A percentile compares a stretch with the other conserved stretches of the same genome.
phyloP scores from a whole-genome alignment of 2,329 filamentous ascomycete species.

The Blastomyces emzantsi region DNA sequence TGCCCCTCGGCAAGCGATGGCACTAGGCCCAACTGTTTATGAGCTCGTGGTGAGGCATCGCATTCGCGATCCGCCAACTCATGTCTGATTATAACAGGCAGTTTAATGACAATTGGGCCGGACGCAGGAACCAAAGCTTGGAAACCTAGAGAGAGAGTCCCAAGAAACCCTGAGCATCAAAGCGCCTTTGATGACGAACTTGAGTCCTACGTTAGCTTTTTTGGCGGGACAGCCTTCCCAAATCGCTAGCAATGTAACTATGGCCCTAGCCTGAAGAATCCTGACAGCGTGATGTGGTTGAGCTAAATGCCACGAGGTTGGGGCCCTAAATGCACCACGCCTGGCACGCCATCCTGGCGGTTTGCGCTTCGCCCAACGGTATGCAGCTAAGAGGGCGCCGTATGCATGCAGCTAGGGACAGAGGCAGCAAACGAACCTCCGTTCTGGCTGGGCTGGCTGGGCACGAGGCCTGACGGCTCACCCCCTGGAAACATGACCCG shows the following conservation, averaged over 20 bases:
- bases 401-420: background rate
- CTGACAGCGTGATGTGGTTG: background rate
- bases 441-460: background rate
- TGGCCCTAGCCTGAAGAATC: background rate
- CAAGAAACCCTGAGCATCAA: background rate
- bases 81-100: background rate
- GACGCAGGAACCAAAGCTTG: slow-evolving; percentile 1
- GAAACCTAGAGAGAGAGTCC: background rate
- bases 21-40: background rate
- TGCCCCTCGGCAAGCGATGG: background rate
- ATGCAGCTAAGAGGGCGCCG: background rate
- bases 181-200: background rate
- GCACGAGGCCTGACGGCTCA: background rate
- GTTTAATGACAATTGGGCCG: background rate
- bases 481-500: too few relatives aligned
- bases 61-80: background rate
- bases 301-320: slow-evolving; percentile 1
- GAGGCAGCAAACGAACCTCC: background rate
- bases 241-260: background rate
- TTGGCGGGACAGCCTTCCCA: background rate
- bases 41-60: background rate
- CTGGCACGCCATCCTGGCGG: background rate
- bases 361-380: background rate
- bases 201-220: background rate
- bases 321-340: background rate